These are phyloP conservation scores for Lenzites betulinus DNA, from an alignment of 768 basidiomycete species.

Conservation along the genomic window DNA sequence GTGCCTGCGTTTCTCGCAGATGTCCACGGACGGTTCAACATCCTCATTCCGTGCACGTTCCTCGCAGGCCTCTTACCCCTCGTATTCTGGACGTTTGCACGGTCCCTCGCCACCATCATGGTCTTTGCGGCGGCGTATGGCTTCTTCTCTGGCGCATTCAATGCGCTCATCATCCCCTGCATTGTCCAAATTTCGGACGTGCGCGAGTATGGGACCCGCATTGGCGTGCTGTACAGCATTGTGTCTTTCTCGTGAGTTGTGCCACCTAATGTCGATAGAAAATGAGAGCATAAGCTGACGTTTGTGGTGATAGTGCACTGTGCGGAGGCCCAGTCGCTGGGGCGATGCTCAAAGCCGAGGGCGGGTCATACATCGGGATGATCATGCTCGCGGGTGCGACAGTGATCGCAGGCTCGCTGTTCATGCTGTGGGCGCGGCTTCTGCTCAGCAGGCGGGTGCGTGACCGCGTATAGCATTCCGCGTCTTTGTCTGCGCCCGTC, in stretches of 20 bases:
- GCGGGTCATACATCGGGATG: constrained; percentile 51
- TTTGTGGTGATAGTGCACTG: constrained; percentile 47
- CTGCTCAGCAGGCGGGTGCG: constrained; percentile 6
- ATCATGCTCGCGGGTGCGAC: constrained; percentile 62
- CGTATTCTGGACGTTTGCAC: constrained; percentile 55
- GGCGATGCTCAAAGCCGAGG: constrained; percentile 46
- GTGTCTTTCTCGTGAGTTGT: constrained; percentile 69
- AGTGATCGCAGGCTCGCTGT: constrained; percentile 57
- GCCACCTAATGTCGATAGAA: background rate
- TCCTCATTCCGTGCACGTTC: constrained; percentile 63
- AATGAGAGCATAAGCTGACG: background rate
- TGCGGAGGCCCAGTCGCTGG: constrained; percentile 68
- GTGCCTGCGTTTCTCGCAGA: constrained; percentile 67
- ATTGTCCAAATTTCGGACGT: constrained; percentile 66
- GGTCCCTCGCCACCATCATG: constrained; percentile 43
- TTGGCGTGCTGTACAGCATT: constrained; percentile 65
- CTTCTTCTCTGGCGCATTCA: constrained; percentile 67
- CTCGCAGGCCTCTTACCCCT: constrained; percentile 62
- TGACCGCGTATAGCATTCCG: constrained; percentile 7
- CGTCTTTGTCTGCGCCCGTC: background rate
- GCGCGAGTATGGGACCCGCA: constrained; percentile 58
- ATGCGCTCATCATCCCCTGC: constrained; percentile 67
- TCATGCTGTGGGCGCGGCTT: constrained; percentile 48
- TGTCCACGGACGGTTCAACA: constrained; percentile 64
- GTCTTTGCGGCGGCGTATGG: constrained; percentile 61